phyloP scores from a whole-genome alignment of 441 rosid species.

The Euphorbia celastroides region DNA sequence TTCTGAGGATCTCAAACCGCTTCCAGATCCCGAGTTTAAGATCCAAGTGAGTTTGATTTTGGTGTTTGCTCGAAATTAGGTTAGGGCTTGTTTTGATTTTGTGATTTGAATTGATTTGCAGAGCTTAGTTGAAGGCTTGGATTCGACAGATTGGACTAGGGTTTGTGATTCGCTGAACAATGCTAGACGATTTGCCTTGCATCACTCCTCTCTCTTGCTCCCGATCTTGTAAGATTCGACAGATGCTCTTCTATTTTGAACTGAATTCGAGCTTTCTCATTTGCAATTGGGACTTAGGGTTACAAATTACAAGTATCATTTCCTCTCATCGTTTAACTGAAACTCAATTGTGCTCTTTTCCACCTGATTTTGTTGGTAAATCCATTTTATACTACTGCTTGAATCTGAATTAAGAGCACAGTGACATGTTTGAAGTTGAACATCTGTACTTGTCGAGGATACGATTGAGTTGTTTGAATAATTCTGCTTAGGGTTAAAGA shows the following conservation, averaged over 20 bases:
- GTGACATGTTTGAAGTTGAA: not conserved
- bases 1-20: conserved; percentile 56
- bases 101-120: conserved; percentile 16
- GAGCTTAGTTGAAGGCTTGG: conserved; percentile 57
- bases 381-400: not conserved
- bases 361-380: not conserved
- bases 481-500: too few relatives aligned
- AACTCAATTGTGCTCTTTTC: not conserved
- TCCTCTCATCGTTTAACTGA: too few relatives aligned
- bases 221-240: conserved; percentile 52
- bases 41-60: conserved; percentile 41
- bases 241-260: not conserved
- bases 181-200: conserved; percentile 56
- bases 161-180: conserved; percentile 62
- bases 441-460: too few relatives aligned
- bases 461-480: too few relatives aligned
- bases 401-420: not conserved
- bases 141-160: conserved; percentile 76
- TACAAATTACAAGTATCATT: not conserved
- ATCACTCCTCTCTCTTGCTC: conserved; percentile 55
- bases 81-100: not conserved
- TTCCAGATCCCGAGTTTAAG: conserved; percentile 53
- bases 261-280: not conserved
- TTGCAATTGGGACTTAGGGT: conserved; percentile 13
- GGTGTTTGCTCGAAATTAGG: not conserved